A percentile compares a stretch with the other conserved stretches of the same genome.
phyloP scores from a whole-genome alignment of 352 stramenopile genomes.

The Pythium dissotocum region DNA sequence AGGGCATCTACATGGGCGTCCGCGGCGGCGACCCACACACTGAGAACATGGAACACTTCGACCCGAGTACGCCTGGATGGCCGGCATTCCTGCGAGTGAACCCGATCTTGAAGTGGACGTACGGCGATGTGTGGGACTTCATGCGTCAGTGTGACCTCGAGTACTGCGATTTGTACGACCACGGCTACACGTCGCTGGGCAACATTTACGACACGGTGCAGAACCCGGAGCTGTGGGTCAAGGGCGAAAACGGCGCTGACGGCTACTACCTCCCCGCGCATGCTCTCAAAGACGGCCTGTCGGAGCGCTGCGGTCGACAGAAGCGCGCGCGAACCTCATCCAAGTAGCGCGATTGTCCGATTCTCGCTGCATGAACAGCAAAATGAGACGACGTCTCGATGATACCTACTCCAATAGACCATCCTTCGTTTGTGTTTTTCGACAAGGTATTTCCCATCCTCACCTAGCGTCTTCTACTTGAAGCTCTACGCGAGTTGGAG shows the following conservation, averaged over 20 bases:
- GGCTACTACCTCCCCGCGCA: conserved; percentile 77
- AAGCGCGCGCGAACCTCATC: conserved; percentile 73
- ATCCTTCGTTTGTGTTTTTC: neutral
- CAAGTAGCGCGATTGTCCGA: conserved; percentile 33
- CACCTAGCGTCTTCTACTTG: conserved; percentile 3
- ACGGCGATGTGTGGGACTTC: conserved; percentile 95
- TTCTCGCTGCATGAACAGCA: conserved; percentile 17
- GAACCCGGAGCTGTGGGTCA: conserved; percentile 90
- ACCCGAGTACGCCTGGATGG: conserved; percentile 87
- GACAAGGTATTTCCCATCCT: neutral
- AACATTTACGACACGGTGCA: conserved; percentile 95
- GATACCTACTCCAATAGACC: conserved; percentile 6
- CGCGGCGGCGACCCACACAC: conserved; percentile 93
- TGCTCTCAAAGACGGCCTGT: conserved; percentile 61
- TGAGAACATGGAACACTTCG: conserved; percentile 83
- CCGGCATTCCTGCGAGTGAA: conserved; percentile 98
- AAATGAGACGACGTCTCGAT: neutral
- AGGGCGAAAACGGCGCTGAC: conserved; percentile 48
- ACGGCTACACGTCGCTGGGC: conserved; percentile 93
- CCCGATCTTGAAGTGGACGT: conserved; percentile 96
- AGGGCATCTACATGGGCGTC: conserved; percentile 91
- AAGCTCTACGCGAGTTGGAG: neutral
- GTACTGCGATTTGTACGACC: conserved; percentile 91
- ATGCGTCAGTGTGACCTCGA: conserved; percentile 83
- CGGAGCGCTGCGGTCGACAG: conserved; percentile 75